Conservation (phyloP, 2,329 filamentous ascomycete species). For the Ophiostoma populinum region DNA sequence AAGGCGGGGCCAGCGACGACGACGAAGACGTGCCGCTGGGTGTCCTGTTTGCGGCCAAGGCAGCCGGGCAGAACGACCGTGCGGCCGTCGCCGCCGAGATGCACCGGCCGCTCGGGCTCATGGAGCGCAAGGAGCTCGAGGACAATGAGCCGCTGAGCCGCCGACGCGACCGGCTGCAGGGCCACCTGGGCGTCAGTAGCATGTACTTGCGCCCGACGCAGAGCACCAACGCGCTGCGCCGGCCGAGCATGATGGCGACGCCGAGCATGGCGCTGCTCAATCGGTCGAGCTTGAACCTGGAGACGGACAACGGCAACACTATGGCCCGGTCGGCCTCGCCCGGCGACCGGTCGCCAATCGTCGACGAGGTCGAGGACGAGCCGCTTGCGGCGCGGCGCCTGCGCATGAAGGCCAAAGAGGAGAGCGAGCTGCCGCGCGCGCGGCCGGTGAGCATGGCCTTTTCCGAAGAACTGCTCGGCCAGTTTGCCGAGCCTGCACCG, state of each 20-base stretch:
- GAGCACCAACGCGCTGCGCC: slow-evolving; percentile 17
- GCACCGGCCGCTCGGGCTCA: slow-evolving; percentile 51
- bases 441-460: slow-evolving; percentile 49
- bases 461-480: slow-evolving; percentile 48
- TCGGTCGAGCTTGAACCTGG: too few relatives aligned
- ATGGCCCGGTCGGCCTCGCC: too few relatives aligned
- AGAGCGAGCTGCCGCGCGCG: slow-evolving; percentile 30
- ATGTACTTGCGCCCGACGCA: slow-evolving; percentile 13
- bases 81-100: slow-evolving; percentile 33
- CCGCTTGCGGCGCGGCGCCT: slow-evolving; percentile 49
- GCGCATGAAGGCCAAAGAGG: slow-evolving; percentile 43
- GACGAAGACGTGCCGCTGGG: slow-evolving; percentile 84
- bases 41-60: slow-evolving; percentile 51
- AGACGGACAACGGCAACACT: slow-evolving; percentile 1
- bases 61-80: slow-evolving; percentile 29
- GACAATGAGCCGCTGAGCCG: slow-evolving; percentile 79
- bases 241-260: slow-evolving; percentile 27
- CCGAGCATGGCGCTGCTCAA: slow-evolving; percentile 11
- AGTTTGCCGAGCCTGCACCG: slow-evolving; percentile 40
- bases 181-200: slow-evolving; percentile 27
- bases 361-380: slow-evolving; percentile 43
- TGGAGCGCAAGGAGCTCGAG: slow-evolving; percentile 70
- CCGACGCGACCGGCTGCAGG: slow-evolving; percentile 58
- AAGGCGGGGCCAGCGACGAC: slow-evolving; percentile 34
- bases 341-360: slow-evolving; percentile 17